A percentile compares a stretch with the other conserved stretches of the same genome.
phyloP scores from a whole-genome alignment of 805 yeast species.

The Yarrowia hollandica region DNA sequence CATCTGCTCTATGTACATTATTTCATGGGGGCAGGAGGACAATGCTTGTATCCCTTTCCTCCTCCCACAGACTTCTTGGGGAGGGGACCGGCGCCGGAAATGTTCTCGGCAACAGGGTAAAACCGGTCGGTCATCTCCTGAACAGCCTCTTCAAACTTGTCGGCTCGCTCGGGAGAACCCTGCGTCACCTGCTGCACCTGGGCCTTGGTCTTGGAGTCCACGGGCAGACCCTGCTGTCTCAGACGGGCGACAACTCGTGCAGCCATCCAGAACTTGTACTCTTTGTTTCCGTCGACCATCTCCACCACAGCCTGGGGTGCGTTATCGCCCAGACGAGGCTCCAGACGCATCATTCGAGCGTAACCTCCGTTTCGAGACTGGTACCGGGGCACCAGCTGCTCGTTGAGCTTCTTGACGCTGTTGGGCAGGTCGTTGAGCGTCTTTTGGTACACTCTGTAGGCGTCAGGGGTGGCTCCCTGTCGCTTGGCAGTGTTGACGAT shows the following conservation, averaged over 20 bases:
- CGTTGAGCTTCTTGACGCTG: slow-evolving; percentile 63
- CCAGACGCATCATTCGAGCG: slow-evolving; percentile 79
- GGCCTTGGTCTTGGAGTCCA: slow-evolving; percentile 54
- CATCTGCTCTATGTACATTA: slow-evolving; percentile 18
- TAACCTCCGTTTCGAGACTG: slow-evolving; percentile 70
- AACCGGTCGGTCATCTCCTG: slow-evolving; percentile 53
- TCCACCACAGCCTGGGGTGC: slow-evolving; percentile 90
- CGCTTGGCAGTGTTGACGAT: slow-evolving; percentile 61
- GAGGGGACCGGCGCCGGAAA: slow-evolving; percentile 12
- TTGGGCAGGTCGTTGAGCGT: slow-evolving; percentile 51
- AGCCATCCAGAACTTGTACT: slow-evolving; percentile 69
- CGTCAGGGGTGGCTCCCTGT: slow-evolving; percentile 32
- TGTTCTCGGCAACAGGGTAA: slow-evolving; percentile 38
- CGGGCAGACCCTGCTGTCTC: slow-evolving; percentile 58
- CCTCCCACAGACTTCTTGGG: background rate
- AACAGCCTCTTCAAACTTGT: slow-evolving; percentile 61
- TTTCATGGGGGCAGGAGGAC: slow-evolving; percentile 19
- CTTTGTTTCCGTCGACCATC: slow-evolving; percentile 72
- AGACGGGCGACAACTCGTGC: slow-evolving; percentile 86
- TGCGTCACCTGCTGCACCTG: slow-evolving; percentile 56
- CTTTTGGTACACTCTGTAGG: slow-evolving; percentile 39
- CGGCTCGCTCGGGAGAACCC: slow-evolving; percentile 52
- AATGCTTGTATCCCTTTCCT: slow-evolving; percentile 11
- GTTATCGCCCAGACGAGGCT: slow-evolving; percentile 83
- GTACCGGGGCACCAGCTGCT: slow-evolving; percentile 66